phyloP scores from a whole-genome alignment of 352 stramenopile genomes.

The Detonula confervacea region DNA sequence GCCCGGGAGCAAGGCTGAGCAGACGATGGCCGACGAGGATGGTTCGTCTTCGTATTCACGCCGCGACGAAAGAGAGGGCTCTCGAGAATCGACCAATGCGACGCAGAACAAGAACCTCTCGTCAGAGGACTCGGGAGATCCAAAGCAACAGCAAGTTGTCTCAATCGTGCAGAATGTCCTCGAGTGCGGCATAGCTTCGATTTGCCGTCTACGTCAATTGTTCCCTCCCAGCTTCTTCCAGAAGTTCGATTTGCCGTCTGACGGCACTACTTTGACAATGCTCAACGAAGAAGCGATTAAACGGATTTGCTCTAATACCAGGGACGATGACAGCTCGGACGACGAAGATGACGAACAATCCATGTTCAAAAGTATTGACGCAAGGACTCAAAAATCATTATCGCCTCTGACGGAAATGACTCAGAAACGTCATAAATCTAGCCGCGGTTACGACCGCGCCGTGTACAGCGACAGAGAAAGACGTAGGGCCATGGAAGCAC shows the following conservation, averaged over 20 bases:
- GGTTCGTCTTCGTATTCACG: background rate
- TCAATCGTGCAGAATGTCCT: constrained; percentile 34
- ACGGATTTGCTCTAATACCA: background rate
- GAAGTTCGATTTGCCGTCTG: constrained; percentile 28
- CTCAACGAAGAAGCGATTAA: constrained; percentile 25
- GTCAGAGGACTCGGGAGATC: constrained; percentile 1
- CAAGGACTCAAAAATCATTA: constrained; percentile 6
- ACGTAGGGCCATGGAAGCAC: constrained; percentile 29
- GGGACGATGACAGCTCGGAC: background rate
- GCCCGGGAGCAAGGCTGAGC: background rate
- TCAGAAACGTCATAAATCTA: constrained; percentile 13
- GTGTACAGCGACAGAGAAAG: background rate
- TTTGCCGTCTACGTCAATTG: constrained; percentile 36
- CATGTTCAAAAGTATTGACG: constrained; percentile 2
- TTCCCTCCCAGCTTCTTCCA: constrained; percentile 27
- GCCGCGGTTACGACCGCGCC: background rate
- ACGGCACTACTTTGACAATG: constrained; percentile 16
- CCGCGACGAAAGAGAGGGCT: background rate
- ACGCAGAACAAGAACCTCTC: background rate
- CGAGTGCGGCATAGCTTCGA: constrained; percentile 40
- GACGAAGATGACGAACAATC: background rate
- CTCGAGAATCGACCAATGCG: background rate
- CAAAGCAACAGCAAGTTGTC: background rate
- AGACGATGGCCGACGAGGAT: background rate
- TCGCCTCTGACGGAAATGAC: constrained; percentile 24